phyloP scores from a whole-genome alignment of 495 filamentous ascomycete species.

The Penicillium crystallinum region DNA sequence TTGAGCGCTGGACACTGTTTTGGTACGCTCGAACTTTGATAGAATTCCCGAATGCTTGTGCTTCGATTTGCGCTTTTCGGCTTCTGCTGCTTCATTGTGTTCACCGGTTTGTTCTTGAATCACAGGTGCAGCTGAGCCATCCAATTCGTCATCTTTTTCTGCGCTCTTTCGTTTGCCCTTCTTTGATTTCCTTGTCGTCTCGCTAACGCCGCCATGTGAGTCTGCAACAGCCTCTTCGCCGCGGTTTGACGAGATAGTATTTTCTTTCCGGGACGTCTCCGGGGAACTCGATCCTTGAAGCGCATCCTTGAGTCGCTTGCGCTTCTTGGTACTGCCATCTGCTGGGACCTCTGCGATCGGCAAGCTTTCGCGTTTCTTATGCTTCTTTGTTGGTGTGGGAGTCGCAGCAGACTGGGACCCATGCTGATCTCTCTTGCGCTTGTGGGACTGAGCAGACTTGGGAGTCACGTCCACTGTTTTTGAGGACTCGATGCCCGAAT shows the following conservation, averaged over 20 bases:
- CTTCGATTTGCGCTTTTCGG: constrained; percentile 17
- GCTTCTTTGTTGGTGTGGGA: constrained; percentile 35
- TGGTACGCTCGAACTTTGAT: constrained; percentile 43
- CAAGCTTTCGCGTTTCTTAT: constrained; percentile 30
- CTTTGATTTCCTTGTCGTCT: constrained; percentile 28
- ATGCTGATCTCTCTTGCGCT: constrained; percentile 38
- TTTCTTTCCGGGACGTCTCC: constrained; percentile 22
- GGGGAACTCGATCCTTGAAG: constrained; percentile 17
- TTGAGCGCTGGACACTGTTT: constrained; percentile 29
- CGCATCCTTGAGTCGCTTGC: constrained; percentile 15
- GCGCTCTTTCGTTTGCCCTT: constrained; percentile 23
- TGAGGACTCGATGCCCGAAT: constrained; percentile 11
- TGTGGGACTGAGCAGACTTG: constrained; percentile 27
- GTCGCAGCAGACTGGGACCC: constrained; percentile 23
- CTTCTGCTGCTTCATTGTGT: constrained; percentile 2
- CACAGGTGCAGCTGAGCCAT: constrained; percentile 20
- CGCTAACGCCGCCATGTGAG: constrained; percentile 11
- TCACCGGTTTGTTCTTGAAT: constrained; percentile 7
- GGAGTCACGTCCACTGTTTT: constrained; percentile 18
- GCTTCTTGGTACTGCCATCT: constrained; percentile 23
- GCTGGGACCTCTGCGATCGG: constrained; percentile 5
- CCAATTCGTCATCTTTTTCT: constrained; percentile 5
- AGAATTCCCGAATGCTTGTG: constrained; percentile 40
- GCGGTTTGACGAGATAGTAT: constrained; percentile 25
- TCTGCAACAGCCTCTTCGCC: constrained; percentile 21